A percentile compares a stretch with the other conserved stretches of the same genome.
These are phyloP conservation scores for Collybiopsis confluens DNA, from an alignment of 768 basidiomycete genomes.

Conservation along the genomic window DNA sequence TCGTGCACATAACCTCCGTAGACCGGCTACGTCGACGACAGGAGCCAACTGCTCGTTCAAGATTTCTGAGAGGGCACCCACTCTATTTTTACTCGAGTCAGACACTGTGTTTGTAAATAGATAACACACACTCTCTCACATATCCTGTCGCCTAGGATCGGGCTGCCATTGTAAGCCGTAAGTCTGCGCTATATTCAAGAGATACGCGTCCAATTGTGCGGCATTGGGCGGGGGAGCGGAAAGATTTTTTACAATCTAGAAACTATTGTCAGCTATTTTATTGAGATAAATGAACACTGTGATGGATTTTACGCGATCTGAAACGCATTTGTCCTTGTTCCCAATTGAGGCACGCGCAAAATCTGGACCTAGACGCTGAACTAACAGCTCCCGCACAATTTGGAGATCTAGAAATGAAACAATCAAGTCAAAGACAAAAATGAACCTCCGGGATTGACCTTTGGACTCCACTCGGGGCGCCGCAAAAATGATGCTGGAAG, in stretches of 20 bases:
- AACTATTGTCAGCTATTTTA: not conserved
- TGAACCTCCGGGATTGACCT: constrained; percentile 35
- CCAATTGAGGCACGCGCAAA: constrained; percentile 49
- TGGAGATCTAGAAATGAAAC: constrained; percentile 46
- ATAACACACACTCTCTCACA: no score
- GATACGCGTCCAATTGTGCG: constrained; percentile 48
- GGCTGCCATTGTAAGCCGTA: constrained; percentile 60
- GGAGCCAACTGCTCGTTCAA: constrained; percentile 47
- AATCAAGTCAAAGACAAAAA: no score
- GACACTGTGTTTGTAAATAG: no score
- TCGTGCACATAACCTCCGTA: constrained; percentile 55
- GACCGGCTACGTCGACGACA: constrained; percentile 49
- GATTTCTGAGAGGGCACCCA: constrained; percentile 55
- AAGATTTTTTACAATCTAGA: constrained; percentile 48
- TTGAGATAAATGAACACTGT: no score
- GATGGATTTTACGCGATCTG: constrained; percentile 36
- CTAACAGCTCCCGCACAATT: constrained; percentile 47
- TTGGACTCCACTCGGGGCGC: constrained; percentile 51
- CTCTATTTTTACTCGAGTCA: constrained; percentile 30
- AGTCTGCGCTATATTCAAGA: constrained; percentile 48
- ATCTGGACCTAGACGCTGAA: constrained; percentile 51
- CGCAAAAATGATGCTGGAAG: constrained; percentile 63
- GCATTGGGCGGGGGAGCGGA: constrained; percentile 53
- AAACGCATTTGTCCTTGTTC: constrained; percentile 52
- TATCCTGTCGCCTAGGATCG: constrained; percentile 54